phyloP scores from a whole-genome alignment of 306 rosid species.

The Fagus crenata region DNA sequence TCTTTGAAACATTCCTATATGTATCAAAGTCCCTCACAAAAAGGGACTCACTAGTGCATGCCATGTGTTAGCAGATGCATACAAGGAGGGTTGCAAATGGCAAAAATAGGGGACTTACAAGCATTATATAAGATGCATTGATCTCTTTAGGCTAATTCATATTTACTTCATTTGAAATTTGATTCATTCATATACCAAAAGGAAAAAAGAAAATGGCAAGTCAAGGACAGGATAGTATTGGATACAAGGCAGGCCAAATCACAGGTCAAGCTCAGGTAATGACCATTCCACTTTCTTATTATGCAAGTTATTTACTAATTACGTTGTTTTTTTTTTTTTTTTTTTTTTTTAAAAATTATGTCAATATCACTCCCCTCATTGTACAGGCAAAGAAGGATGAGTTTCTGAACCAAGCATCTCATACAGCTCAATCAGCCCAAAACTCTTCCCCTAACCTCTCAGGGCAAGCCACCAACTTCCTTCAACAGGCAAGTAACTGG shows the following conservation, averaged over 20 bases:
- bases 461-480: slow-evolving; percentile 44
- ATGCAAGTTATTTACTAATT: background rate
- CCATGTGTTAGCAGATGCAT: slow-evolving; percentile 12
- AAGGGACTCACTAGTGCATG: background rate
- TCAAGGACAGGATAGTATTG: slow-evolving; percentile 18
- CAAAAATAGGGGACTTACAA: background rate
- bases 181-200: too few species aligned
- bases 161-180: too few species aligned
- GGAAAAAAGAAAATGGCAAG: slow-evolving; percentile 38
- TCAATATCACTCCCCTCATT: background rate
- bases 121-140: slow-evolving; percentile 12
- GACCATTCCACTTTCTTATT: background rate
- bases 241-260: slow-evolving; percentile 29
- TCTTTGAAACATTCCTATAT: slow-evolving; percentile 3
- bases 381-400: slow-evolving; percentile 39
- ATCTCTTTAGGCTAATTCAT: too few species aligned
- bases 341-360: background rate
- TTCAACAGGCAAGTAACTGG: slow-evolving; percentile 47
- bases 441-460: slow-evolving; percentile 33
- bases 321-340: too few species aligned
- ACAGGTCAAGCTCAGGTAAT: slow-evolving; percentile 42
- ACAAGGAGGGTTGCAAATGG: slow-evolving; percentile 4
- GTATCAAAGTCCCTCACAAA: slow-evolving; percentile 4
- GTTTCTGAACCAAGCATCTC: slow-evolving; percentile 18
- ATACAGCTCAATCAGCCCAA: slow-evolving; percentile 18